A percentile compares a stretch with the other conserved stretches of the same genome.
Evolutionary conservation across 192 early-diverging fungal species (phyloP).

Genomic region (Dispira simplex): DNA sequence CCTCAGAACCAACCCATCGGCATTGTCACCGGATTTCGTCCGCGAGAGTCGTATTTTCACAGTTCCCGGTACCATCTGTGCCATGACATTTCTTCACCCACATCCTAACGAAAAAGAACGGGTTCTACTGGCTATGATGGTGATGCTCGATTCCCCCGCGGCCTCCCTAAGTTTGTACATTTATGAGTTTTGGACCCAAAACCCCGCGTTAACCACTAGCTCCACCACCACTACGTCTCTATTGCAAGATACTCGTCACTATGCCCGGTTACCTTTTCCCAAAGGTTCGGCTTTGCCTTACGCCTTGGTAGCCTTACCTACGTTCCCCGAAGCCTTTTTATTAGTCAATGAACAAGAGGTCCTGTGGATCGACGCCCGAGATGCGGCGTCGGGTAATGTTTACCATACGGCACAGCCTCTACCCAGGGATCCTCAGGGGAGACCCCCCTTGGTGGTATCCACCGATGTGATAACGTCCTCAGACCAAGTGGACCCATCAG

Average conservation of each 20-base stretch:
- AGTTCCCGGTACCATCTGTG: slow-evolving; percentile 1
- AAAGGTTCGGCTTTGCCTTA: background rate
- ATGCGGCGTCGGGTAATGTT: slow-evolving; percentile 5
- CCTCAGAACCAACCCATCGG: background rate
- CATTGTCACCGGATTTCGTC: background rate
- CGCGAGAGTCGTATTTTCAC: slow-evolving; percentile 8
- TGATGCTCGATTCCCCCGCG: background rate
- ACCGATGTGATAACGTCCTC: background rate
- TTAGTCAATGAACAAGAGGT: background rate
- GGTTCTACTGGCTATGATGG: background rate
- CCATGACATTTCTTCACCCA: slow-evolving; percentile 7
- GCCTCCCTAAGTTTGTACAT: slow-evolving; percentile 2
- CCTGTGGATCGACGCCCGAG: slow-evolving; percentile 3
- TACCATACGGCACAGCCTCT: background rate
- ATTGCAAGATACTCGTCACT: background rate
- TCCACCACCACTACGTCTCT: background rate
- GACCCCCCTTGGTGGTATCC: background rate
- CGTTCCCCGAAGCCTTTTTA: background rate
- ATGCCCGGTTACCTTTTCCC: slow-evolving; percentile 9
- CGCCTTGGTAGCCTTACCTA: background rate
- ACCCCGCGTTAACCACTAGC: background rate
- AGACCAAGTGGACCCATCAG: background rate
- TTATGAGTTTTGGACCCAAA: slow-evolving; percentile 4
- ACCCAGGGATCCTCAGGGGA: background rate
- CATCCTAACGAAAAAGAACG: background rate